phyloP scores from a whole-genome alignment of 2,329 filamentous ascomycete species.

The Metarhizium humberi region DNA sequence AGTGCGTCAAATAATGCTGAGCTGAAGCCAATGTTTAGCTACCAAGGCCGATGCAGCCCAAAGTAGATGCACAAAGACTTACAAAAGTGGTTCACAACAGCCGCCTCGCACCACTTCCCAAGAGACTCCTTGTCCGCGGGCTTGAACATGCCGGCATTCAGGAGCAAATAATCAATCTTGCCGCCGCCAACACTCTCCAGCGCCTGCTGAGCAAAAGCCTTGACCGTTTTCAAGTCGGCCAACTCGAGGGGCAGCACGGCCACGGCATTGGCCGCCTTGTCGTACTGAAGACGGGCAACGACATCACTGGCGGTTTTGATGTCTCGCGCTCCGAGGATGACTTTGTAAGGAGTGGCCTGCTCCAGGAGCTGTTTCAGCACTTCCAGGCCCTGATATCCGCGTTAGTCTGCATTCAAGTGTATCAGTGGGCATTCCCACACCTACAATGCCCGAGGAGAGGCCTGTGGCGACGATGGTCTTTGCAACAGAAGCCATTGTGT shows the following conservation, averaged over 20 bases:
- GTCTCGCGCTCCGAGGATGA: conserved; percentile 43
- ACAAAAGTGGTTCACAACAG: conserved; percentile 45
- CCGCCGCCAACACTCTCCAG: conserved; percentile 30
- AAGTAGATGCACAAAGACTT: conserved; percentile 8
- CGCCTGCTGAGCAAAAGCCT: conserved; percentile 34
- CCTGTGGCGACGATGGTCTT: conserved; percentile 44
- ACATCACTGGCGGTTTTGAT: conserved; percentile 28
- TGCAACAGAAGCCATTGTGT: conserved; percentile 26
- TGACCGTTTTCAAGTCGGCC: conserved; percentile 32
- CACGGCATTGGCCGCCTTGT: conserved; percentile 28
- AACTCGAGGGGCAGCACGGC: conserved; percentile 40
- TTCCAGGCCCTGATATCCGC: conserved; percentile 36
- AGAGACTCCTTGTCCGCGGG: conserved; percentile 23
- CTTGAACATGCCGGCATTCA: conserved; percentile 39
- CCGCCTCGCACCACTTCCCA: conserved; percentile 39
- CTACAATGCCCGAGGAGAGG: conserved; percentile 38
- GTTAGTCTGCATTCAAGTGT: not conserved
- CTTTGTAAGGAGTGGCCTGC: conserved; percentile 33
- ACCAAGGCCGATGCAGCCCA: not conserved
- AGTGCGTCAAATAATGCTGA: conserved; percentile 43
- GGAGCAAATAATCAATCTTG: conserved; percentile 37
- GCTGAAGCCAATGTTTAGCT: conserved; percentile 21
- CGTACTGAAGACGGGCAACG: conserved; percentile 31
- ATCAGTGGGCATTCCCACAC: conserved; percentile 5
- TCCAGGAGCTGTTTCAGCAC: conserved; percentile 40